A percentile compares a stretch with the other conserved stretches of the same genome.
phyloP scores from a whole-genome alignment of 2,329 filamentous ascomycete species.

The Calonectria pauciramosa region DNA sequence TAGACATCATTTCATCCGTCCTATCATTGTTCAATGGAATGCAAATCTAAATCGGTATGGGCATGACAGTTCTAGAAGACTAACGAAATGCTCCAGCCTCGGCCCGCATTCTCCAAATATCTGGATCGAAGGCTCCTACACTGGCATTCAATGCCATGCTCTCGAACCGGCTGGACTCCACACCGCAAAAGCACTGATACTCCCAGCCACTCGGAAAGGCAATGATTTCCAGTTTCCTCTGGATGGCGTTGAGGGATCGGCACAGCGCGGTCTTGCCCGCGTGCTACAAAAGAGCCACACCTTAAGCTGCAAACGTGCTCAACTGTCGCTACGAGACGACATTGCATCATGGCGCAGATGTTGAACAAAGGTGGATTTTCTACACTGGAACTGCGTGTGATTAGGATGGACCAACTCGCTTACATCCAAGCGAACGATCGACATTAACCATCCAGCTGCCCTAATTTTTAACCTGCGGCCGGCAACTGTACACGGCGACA shows the following conservation, averaged over 20 bases:
- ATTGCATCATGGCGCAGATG: not conserved
- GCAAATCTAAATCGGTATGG: not conserved
- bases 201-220: not conserved
- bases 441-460: not conserved
- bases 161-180: not conserved
- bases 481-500: not conserved
- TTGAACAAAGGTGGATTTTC: not conserved
- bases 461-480: not conserved
- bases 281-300: not conserved
- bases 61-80: not conserved
- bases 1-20: not conserved
- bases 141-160: no score
- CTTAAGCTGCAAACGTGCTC: not conserved
- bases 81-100: not conserved
- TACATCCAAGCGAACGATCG: not conserved
- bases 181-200: not conserved
- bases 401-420: not conserved
- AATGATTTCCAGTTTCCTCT: not conserved
- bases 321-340: not conserved
- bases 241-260: not conserved
- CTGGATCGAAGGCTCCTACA: no score
- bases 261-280: not conserved
- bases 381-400: not conserved
- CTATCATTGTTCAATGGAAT: not conserved
- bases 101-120: not conserved